A percentile compares a stretch with the other conserved stretches of the same genome.
These are phyloP conservation scores for Cladorrhinum samala DNA, from an alignment of 495 filamentous ascomycete genomes.

Conservation along the genomic window DNA sequence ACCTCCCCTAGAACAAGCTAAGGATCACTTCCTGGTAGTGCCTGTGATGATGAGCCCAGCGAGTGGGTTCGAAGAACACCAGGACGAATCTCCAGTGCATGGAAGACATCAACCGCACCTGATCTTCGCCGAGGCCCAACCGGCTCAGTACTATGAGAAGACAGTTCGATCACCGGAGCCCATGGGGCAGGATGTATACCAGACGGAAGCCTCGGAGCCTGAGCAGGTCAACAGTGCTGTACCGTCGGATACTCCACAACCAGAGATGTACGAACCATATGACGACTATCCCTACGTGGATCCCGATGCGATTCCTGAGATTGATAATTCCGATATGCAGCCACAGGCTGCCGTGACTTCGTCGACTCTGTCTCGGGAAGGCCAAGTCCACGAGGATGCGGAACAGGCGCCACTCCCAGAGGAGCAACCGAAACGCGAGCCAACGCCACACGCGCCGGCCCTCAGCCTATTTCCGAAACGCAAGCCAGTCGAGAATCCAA, in stretches of 20 bases:
- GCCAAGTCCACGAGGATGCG: not conserved
- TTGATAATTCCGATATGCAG: not conserved
- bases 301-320: not conserved
- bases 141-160: not conserved
- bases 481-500: not conserved
- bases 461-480: not conserved
- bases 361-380: too few relatives aligned
- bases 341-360: not conserved
- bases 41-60: not conserved
- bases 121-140: not conserved
- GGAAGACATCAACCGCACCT: not conserved
- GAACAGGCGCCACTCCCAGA: not conserved
- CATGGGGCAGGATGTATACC: not conserved
- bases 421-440: not conserved
- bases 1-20: too few relatives aligned
- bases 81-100: not conserved
- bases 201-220: not conserved
- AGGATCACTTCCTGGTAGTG: not conserved
- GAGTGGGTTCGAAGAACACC: not conserved
- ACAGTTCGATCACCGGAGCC: not conserved
- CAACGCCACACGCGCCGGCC: not conserved
- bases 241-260: not conserved
- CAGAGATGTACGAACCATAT: not conserved
- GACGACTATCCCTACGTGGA: not conserved
- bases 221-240: not conserved